A percentile compares a stretch with the other conserved stretches of the same genome.
Evolutionary conservation across 805 yeast genomes (phyloP).

Genomic region (Yarrowia yakushimensis): DNA sequence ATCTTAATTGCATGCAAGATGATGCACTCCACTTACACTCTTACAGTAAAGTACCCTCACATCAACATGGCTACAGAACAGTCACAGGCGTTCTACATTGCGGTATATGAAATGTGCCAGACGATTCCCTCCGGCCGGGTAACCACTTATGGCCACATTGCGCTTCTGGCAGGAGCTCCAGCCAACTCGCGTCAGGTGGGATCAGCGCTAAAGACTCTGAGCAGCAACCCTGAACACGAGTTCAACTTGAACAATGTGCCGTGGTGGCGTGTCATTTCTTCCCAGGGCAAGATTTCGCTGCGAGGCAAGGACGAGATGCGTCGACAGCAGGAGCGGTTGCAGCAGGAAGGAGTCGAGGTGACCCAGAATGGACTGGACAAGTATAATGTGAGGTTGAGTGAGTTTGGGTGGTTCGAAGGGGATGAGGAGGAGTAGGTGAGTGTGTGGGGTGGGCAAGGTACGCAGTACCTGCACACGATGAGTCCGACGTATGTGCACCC

Average conservation of each 20-base stretch:
- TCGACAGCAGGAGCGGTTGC: constrained; percentile 47
- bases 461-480: neutral
- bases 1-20: neutral
- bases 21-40: neutral
- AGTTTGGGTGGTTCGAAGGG: constrained; percentile 59
- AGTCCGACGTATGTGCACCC: too few species aligned
- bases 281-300: constrained; percentile 58
- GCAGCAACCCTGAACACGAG: constrained; percentile 28
- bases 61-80: constrained; percentile 43
- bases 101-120: constrained; percentile 53
- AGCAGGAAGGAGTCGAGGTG: constrained; percentile 45
- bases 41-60: too few species aligned
- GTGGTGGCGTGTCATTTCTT: constrained; percentile 76
- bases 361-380: constrained; percentile 33
- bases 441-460: neutral
- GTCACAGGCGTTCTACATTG: constrained; percentile 54
- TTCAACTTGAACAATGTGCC: constrained; percentile 48
- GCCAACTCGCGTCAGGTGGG: constrained; percentile 74
- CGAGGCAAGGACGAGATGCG: constrained; percentile 44
- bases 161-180: constrained; percentile 59
- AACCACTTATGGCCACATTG: constrained; percentile 75
- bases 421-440: neutral
- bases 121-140: constrained; percentile 61
- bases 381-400: constrained; percentile 42
- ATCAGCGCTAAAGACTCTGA: constrained; percentile 56